Evolutionary conservation across 179 eudicot species (phyloP), one percentile per base, ranked within the genome.

Genomic region (Sideroxylon spinosum): DNA sequence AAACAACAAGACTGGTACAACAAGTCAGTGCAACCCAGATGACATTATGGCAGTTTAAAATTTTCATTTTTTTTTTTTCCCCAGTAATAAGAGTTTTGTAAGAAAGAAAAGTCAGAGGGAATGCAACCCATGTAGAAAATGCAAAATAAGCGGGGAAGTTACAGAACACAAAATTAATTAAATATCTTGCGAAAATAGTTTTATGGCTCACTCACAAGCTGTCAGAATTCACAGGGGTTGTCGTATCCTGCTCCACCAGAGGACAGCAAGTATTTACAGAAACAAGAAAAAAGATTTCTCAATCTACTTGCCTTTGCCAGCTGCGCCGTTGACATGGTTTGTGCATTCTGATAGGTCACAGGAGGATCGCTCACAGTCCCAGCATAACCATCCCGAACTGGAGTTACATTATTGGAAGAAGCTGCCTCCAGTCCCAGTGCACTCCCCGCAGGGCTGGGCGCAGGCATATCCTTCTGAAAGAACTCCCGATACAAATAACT

Each of bases 401-500:
- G 84, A 71, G 78, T 79, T 26, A 76, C 64, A 74, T 76, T 89
- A 60, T 85, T 83, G 48, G 88, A 72, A 64, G 87, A 69, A 84
- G 80, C 85, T 73, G 84, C 82, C 55, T 89, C 92, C 48, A 64
- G 52, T 11, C 69, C 87, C 26, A 88, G 74, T 59, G 83, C 80
- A 82, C 78, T 84, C 68, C 83, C 88, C 16, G 56, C 71, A 26
- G 89, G 83, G 76, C 84, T 86, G 23, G 88, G 85, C 78, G 82
- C 84, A 26, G 78, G 84, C 79, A 77, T 77, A 81, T 93, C 97
- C 83, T 83, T 89, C 79, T 82, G 93, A 71, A 83, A 84, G 76
- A 85, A 78, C 19, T 91, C 97, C 65, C 84, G 88, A 78, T 88
- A 90, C 46, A 91, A 23, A 73, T 85, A 87, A 87, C 90, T 89